Conservation (phyloP, 1,284 basidiomycete species). For the Ustilago hordei region DNA sequence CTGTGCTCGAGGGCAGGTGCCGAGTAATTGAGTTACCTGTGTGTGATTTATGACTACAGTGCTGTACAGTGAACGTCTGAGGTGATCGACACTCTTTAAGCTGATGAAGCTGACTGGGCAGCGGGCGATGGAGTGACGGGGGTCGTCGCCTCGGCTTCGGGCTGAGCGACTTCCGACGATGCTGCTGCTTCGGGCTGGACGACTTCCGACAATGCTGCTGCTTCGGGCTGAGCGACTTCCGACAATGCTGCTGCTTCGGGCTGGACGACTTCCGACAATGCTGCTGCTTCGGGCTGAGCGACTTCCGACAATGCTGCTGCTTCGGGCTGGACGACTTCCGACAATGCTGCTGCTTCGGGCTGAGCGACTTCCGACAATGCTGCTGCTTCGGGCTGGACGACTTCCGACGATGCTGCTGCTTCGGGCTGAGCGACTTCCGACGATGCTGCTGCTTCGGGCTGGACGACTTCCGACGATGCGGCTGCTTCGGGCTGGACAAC, state of each 20-base stretch:
- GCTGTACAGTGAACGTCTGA: neutral
- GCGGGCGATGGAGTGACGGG: conserved; percentile 11
- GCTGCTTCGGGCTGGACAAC: conserved; percentile 4
- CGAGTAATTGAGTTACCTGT: neutral
- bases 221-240: conserved; percentile 5
- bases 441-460: conserved; percentile 7
- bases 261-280: conserved; percentile 5
- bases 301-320: conserved; percentile 5
- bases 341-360: conserved; percentile 4
- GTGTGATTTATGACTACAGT: conserved; percentile 6
- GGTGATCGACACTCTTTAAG: conserved; percentile 9
- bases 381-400: conserved; percentile 5
- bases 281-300: neutral
- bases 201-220: conserved; percentile 4
- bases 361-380: conserved; percentile 5
- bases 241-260: conserved; percentile 3
- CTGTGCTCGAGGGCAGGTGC: neutral
- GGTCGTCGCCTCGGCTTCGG: conserved; percentile 4
- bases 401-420: conserved; percentile 2
- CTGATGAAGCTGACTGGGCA: conserved; percentile 13
- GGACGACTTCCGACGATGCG: conserved; percentile 1
- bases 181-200: conserved; percentile 8
- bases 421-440: conserved; percentile 3
- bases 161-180: conserved; percentile 4
- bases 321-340: conserved; percentile 3